A percentile compares a stretch with the other conserved stretches of the same genome.
Conservation (phyloP, 352 stramenopile genomes). For the Blastocystis sp. region DNA sequence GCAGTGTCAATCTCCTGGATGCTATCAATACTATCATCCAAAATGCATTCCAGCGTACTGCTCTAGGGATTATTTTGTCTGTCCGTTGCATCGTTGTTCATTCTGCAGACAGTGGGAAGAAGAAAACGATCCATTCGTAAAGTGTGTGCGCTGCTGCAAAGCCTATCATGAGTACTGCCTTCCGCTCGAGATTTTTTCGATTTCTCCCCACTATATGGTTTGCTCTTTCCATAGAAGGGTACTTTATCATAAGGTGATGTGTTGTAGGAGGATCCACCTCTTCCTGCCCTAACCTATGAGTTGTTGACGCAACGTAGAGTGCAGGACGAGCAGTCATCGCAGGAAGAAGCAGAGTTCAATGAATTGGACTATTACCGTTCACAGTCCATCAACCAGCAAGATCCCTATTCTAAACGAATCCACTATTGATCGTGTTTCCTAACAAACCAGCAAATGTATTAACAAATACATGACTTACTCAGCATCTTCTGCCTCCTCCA, state of each 20-base stretch:
- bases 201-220: background rate
- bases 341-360: background rate
- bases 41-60: background rate
- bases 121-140: background rate
- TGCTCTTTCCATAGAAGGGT: background rate
- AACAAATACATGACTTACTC: slow-evolving; percentile 59
- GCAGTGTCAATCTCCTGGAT: background rate
- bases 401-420: background rate
- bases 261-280: background rate
- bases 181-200: background rate
- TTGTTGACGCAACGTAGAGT: background rate
- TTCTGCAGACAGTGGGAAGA: background rate
- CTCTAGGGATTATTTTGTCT: background rate
- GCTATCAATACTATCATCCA: background rate
- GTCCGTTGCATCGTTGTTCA: background rate
- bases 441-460: slow-evolving; percentile 43
- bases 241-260: background rate
- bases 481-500: slow-evolving; percentile 63
- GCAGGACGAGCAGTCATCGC: background rate
- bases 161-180: background rate
- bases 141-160: background rate
- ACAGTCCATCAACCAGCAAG: background rate
- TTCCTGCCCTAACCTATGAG: slow-evolving; percentile 1
- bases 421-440: background rate
- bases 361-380: background rate